Base-by-base conservation (phyloP, 2,329 filamentous ascomycete species). In the Dothistroma pini region DNA sequence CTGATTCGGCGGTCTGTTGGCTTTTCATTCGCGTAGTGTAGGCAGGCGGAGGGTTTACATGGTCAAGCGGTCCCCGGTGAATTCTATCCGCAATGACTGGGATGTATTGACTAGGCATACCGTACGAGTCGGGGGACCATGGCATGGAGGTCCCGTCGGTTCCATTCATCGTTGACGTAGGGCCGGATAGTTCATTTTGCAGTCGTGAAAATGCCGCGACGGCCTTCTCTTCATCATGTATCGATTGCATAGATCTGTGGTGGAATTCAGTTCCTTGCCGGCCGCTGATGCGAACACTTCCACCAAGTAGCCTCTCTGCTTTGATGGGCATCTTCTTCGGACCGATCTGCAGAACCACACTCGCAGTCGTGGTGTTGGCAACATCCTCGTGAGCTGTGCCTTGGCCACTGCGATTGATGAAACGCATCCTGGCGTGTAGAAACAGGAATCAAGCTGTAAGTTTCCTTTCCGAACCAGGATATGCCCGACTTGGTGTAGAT, bases 31-130 rank as follows among this genome's bases (percentile, higher is more conserved):
- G 51, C 51, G 10, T 53, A n/a, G 51, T 32, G 51, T 53, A 53
- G 25, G 51, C 51, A 29, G 51, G 51, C 56, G 73, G 75, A 66
- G 78, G 69, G 35, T 76, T 78, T 10, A 74, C 75, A 58, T 53
- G 51, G 16, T 69, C 76, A 9, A 76, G 79, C 12, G 68, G 66
- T 51, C 74, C 69, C 19, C 70, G 68, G 19, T 51, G 63, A n/a
- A 65, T 51, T 31, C 50, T 55, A 35, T 62, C 58, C 59, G 54
- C 51, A 57, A 52, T 31, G 25, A 19, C 51, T 31, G 31, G 51
- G 51, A 53, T 53, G 35, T 53, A 14, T 29, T 53, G 25, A 35
- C 51, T 31, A 35, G 51, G 51, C 51, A 35, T 19, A 11, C 51
- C 51, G 31, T 53, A 53, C 31, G 51, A 53, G 50, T 66, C 64